Base-by-base conservation (phyloP, 371 early-diverging fungal genomes). In the Mucor racemosus region DNA sequence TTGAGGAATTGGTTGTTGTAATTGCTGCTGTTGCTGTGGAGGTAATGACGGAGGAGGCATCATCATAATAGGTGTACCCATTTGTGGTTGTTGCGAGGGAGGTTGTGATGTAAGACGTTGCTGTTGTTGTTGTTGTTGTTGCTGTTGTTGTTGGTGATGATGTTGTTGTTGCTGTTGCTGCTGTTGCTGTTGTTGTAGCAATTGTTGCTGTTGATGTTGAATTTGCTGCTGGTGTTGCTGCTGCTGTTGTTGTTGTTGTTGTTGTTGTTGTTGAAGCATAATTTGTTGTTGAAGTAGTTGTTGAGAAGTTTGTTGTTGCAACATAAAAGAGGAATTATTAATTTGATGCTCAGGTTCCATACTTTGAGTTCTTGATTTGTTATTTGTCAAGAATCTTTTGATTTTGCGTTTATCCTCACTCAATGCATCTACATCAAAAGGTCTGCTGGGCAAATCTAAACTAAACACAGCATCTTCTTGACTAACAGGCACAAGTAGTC, bases 401-500 rank as follows among this genome's bases (percentile, higher is more conserved):
- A 60, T 64, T 42, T 74, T 67, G 31, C 77, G 71, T 42, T 61
- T 72, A 31, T 76, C 83, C 34, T 80, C 73, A 46, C 67, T 58
- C 14, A 64, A 56, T n/a, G 68, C 67, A 26, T 62, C 55, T 0
- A 68, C 56, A 60, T 82, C 83, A 60, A 76, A 82, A 6, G 73
- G 73, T 33, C 74, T 56, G 19, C 58, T 64, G 3, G 64, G 40
- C 17, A 80, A 60, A 58, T 57, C 53, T 21, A 78, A 35, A 10
- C 42, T 53, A 69, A 80, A 75, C 19, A 74, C 62, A 15, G 76
- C 78, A 9, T 63, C 68, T 58, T 81, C 81, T 63, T 84, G 81
- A 8, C 68, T 74, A 13, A 65, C 63, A 4, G 77, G 77, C 0
- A 84, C 76, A 9, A 67, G 68, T 7, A 72, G 17, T 44, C 76